Evolutionary conservation across 768 basidiomycete species (phyloP), one percentile per base, ranked within the genome.

Genomic region (Panellus pusillus): DNA sequence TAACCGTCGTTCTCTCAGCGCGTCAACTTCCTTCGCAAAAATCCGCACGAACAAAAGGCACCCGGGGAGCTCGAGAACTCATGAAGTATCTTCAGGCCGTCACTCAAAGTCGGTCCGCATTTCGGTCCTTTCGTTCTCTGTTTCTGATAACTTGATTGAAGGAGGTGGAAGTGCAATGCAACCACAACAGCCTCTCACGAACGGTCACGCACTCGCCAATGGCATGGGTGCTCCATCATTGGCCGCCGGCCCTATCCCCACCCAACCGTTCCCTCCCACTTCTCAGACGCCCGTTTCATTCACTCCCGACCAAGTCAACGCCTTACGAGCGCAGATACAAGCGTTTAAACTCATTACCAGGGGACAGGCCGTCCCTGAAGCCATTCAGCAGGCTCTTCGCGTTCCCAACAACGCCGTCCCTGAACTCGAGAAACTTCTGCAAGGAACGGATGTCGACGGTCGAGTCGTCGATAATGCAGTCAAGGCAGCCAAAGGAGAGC

Each of bases 311-410:
- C 92, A 92, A 63, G 84, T 92, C 43, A 76, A 74, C 52, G 80
- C 86, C 9, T 78, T 93, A n/a, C 81, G 88, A 13, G 83, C 87
- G 0, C 91, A 93, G 61, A 92, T 93, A 14, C 80, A 86, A 44
- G 91, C 91, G 4, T 93, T 86, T 74, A 90, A 87, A 64, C 77
- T 83, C 57, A 75, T 93, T 60, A 74, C 75, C 14, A 79, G 85
- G 19, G 83, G 85, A 18, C 66, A 83, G 8, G 82, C 88, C 14
- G 76, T 91, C 38, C 86, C 90, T 13, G 83, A 89, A 12, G 66
- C 78, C 55, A 62, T 93, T 27, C 88, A 87, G 55, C 82, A 86
- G 50, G 83, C 86, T 12, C 82, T 91, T 41, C 82, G 81, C 17
- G 77, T 83, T 11, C 80, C 83, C 44, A 86, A 82, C 61, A 77